Percentiles rank a stretch among this genome's conserved stretches.
These are phyloP conservation scores for Solanum pimpinellifolium DNA, from an alignment of 257 asterid species.

Conservation along the genomic window DNA sequence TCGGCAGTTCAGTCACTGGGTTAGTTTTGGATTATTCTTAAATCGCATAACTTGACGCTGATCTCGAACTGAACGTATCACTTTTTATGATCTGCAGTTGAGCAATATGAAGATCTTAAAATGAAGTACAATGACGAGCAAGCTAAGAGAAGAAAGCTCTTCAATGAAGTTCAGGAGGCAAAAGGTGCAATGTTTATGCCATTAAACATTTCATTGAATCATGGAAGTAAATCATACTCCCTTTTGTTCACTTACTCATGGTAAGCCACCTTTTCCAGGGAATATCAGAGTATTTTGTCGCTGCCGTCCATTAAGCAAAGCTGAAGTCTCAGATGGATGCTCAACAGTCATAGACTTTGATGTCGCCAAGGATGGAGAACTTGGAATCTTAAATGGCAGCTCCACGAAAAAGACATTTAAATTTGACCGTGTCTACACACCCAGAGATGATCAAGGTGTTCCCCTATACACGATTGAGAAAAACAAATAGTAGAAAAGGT, in stretches of 20 bases:
- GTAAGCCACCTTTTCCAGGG: constrained; percentile 33
- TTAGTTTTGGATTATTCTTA: constrained; percentile 20
- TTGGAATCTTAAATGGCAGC: constrained; percentile 47
- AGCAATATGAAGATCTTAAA: constrained; percentile 91
- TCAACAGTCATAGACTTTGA: constrained; percentile 76
- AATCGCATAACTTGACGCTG: neutral
- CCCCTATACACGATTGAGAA: neutral
- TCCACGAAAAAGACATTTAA: constrained; percentile 57
- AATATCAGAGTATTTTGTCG: constrained; percentile 96
- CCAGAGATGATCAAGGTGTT: constrained; percentile 88
- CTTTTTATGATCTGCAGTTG: constrained; percentile 44
- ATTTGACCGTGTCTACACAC: constrained; percentile 87
- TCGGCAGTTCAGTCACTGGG: constrained; percentile 89
- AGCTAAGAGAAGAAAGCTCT: constrained; percentile 74
- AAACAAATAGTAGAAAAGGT: neutral
- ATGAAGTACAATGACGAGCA: constrained; percentile 88
- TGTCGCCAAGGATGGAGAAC: constrained; percentile 91
- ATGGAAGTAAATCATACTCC: neutral
- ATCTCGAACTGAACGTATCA: neutral
- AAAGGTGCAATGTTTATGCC: constrained; percentile 40
- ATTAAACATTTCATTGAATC: neutral
- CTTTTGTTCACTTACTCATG: neutral
- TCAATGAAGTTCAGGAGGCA: constrained; percentile 85
- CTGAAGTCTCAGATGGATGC: constrained; percentile 50
- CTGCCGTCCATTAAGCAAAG: constrained; percentile 88